phyloP scores from a whole-genome alignment of 768 basidiomycete genomes.

The Tricholomella constricta region DNA sequence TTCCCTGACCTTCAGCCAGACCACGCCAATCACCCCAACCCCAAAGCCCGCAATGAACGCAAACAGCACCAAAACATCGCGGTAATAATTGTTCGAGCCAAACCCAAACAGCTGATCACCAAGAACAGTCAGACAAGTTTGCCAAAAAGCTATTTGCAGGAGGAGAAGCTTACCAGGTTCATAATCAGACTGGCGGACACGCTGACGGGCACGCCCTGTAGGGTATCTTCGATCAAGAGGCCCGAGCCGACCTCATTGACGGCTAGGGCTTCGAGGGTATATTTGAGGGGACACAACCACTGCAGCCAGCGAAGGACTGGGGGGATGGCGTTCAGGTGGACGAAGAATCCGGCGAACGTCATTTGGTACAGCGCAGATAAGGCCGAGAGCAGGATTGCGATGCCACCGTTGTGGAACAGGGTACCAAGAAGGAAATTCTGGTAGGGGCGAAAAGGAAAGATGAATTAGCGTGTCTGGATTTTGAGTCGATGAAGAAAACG shows the following conservation, averaged over 20 bases:
- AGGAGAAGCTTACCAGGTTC: constrained; percentile 66
- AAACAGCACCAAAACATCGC: constrained; percentile 86
- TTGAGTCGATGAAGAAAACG: constrained; percentile 26
- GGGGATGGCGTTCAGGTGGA: constrained; percentile 82
- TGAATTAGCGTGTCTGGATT: neutral
- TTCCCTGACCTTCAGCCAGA: constrained; percentile 80
- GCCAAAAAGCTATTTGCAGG: neutral
- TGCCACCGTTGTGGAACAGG: constrained; percentile 81
- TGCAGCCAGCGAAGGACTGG: constrained; percentile 93
- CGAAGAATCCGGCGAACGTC: constrained; percentile 93
- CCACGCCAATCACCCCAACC: constrained; percentile 66
- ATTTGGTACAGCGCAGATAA: constrained; percentile 77
- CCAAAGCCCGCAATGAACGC: constrained; percentile 85
- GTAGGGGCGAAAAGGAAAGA: neutral
- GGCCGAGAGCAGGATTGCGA: constrained; percentile 87
- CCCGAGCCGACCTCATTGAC: constrained; percentile 94
- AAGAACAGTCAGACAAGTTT: neutral
- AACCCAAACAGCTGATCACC: constrained; percentile 82
- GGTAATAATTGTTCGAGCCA: constrained; percentile 76
- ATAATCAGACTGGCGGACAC: constrained; percentile 85
- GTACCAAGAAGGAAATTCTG: constrained; percentile 92
- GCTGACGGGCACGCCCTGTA: constrained; percentile 80
- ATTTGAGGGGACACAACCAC: constrained; percentile 87
- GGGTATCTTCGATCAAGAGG: constrained; percentile 74
- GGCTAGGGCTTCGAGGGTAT: constrained; percentile 78